phyloP scores from a whole-genome alignment of 1,139 yeast species.

The Geotrichum phurueaensis region DNA sequence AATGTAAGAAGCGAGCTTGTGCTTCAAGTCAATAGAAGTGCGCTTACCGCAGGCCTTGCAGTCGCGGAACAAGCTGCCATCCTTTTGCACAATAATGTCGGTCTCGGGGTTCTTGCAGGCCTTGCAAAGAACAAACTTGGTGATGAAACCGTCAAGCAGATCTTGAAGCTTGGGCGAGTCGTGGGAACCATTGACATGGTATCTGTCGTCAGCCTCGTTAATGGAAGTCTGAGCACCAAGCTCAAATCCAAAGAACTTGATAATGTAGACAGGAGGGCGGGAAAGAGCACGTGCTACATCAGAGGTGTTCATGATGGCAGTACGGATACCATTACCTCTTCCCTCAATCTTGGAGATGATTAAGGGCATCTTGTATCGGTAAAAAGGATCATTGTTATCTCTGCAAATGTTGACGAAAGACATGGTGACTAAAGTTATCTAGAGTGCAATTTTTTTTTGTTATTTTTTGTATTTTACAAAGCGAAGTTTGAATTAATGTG shows the following conservation, averaged over 20 bases:
- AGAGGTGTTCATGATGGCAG: conserved; percentile 81
- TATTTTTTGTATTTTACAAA: background rate
- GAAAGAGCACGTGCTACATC: conserved; percentile 94
- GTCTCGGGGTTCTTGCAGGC: conserved; percentile 98
- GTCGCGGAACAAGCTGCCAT: conserved; percentile 75
- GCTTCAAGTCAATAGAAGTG: conserved; percentile 77
- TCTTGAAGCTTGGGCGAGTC: conserved; percentile 89
- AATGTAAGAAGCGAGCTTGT: conserved; percentile 78
- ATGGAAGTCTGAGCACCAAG: conserved; percentile 92
- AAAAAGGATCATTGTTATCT: conserved; percentile 95
- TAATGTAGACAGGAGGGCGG: conserved; percentile 85
- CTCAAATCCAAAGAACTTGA: conserved; percentile 93
- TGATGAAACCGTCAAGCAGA: conserved; percentile 86
- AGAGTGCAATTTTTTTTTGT: background rate
- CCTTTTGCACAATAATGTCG: conserved; percentile 74
- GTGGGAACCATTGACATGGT: conserved; percentile 91
- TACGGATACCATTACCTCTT: conserved; percentile 98
- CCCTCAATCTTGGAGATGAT: conserved; percentile 97
- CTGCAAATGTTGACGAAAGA: conserved; percentile 91
- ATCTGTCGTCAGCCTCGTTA: conserved; percentile 76
- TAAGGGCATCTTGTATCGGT: conserved; percentile 98
- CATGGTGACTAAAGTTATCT: conserved; percentile 43
- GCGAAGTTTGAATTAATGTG: background rate
- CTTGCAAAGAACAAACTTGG: conserved; percentile 87
- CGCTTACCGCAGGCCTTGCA: conserved; percentile 98